phyloP scores from a whole-genome alignment of 1,284 basidiomycete genomes.

The Ustilago tritici region DNA sequence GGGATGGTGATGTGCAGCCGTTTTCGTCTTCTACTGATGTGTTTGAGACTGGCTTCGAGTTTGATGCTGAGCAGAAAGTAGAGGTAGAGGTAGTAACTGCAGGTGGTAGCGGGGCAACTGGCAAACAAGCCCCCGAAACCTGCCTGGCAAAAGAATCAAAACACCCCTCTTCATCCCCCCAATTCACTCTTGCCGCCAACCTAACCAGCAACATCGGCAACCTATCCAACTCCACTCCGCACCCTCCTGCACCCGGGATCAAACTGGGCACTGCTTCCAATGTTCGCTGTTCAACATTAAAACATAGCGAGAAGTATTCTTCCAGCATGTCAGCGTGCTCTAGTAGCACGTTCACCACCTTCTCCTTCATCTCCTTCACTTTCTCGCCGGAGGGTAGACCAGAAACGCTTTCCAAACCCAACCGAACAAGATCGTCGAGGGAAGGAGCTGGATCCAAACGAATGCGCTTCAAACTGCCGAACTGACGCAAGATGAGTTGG shows the following conservation, averaged over 20 bases:
- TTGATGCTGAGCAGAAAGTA: too few species aligned
- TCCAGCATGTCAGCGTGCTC: slow-evolving; percentile 83
- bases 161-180: slow-evolving; percentile 85
- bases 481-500: slow-evolving; percentile 90
- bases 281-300: slow-evolving; percentile 74
- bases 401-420: slow-evolving; percentile 82
- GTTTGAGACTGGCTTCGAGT: not conserved
- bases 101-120: slow-evolving; percentile 70
- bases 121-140: slow-evolving; percentile 72
- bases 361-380: slow-evolving; percentile 38
- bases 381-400: slow-evolving; percentile 70
- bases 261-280: slow-evolving; percentile 84
- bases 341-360: slow-evolving; percentile 66
- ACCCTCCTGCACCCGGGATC: slow-evolving; percentile 79
- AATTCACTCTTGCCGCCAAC: slow-evolving; percentile 78
- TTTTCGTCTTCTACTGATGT: not conserved
- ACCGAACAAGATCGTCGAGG: slow-evolving; percentile 78
- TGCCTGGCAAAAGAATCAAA: slow-evolving; percentile 88
- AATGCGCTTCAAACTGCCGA: slow-evolving; percentile 82
- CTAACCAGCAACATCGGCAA: slow-evolving; percentile 61
- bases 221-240: slow-evolving; percentile 79
- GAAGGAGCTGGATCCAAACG: slow-evolving; percentile 85
- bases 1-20: too few species aligned
- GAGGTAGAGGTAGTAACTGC: not conserved
- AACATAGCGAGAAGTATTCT: slow-evolving; percentile 86